Base-by-base conservation (phyloP, 257 asterid genomes). In the Mitragyna speciosa region DNA sequence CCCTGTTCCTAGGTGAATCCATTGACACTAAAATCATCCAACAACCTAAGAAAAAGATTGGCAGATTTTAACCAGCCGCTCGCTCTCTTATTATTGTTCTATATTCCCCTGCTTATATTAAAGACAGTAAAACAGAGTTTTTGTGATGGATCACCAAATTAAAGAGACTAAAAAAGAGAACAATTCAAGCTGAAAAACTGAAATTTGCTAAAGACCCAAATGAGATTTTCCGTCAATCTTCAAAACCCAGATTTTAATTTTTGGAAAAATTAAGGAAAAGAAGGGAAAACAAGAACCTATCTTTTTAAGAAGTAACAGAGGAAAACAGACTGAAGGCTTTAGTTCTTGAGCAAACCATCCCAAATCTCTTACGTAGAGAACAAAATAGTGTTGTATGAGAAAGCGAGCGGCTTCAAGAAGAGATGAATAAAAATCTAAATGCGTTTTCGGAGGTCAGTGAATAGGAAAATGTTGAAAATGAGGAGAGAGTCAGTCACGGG, bases 341-440 rank as follows among this genome's bases (percentile, higher is more conserved):
- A 3, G 6, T 49, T 59, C 63, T 12, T 1, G 77, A 81, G 58
- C 49, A 69, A 83, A 51, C 86, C 85, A 85, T 87, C 80, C 79
- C 79, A 81, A 73, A 69, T 78, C 65, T 63, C 63, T 17, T 1
- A 28, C 1, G 22, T 33, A 49, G 24, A 22, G 24, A 41, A 20
- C 26, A 12, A 52, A 41, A 52, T 19, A 30, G 8, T 41, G 24
- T 52, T 80, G 72, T 7, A 78, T 43, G 26, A 36, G 91, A 79
- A 95, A 87, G 97, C 92, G 97, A 90, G 97, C 92, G 92, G 96
- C 85, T 80, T 77, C 9, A 51, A 54, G 77, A 69, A 68, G 69
- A 20, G 36, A 20, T 28, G 70, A 49, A 45, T 15, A 39, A 36
- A 33, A 75, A 54, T 43, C 48, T 70, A 70, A 78, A 77, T 58